Conservation (phyloP, 306 rosid species). For the Adenanthera pavonina region DNA sequence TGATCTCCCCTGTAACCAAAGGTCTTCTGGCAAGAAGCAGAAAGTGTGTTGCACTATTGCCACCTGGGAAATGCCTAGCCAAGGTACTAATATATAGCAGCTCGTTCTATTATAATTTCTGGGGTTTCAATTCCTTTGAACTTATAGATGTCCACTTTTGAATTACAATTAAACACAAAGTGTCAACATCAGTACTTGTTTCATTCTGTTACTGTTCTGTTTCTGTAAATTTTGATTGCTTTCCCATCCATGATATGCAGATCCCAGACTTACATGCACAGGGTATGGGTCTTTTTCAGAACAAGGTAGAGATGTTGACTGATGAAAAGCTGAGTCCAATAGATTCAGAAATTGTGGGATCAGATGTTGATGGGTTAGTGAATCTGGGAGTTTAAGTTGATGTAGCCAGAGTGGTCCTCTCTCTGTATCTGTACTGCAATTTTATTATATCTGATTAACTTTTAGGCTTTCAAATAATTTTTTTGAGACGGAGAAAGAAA, state of each 20-base stretch:
- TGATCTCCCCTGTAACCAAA: conserved; percentile 81
- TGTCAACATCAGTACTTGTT: no score
- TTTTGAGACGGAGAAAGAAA: no score
- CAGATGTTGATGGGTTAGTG: not conserved
- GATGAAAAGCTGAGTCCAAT: not conserved
- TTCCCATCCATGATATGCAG: not conserved
- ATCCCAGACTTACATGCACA: not conserved
- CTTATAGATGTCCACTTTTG: not conserved
- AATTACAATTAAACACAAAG: no score
- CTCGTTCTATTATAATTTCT: not conserved
- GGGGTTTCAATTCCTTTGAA: not conserved
- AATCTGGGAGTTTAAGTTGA: not conserved
- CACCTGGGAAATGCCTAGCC: conserved; percentile 55
- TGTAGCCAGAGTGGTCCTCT: not conserved
- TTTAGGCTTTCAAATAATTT: no score
- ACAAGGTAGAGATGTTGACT: not conserved
- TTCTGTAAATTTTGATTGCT: not conserved
- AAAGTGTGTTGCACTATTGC: conserved; percentile 61
- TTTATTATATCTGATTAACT: no score
- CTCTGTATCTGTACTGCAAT: not conserved
- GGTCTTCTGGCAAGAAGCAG: conserved; percentile 79
- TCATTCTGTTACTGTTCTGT: no score
- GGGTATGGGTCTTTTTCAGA: not conserved
- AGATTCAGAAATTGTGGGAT: not conserved
- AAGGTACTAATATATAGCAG: conserved; percentile 45